Evolutionary conservation across 2,329 filamentous ascomycete species (phyloP).

Genomic region (Penicillium sp.): DNA sequence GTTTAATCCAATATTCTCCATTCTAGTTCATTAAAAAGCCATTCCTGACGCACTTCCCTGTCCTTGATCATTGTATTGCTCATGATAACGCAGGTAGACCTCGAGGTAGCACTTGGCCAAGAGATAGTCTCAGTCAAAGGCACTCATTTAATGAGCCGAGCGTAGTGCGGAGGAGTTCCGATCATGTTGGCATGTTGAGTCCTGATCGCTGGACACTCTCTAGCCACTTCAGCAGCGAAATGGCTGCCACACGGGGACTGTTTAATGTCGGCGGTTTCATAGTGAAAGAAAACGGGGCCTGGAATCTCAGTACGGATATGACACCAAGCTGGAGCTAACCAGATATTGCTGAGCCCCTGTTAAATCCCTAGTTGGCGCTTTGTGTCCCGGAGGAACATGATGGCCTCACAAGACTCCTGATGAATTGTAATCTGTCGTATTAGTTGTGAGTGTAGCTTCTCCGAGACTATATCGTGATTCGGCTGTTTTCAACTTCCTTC

Average conservation of each 20-base stretch:
- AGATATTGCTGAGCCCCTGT: background rate
- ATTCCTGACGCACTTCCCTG: background rate
- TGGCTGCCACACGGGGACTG: background rate
- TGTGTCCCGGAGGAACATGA: background rate
- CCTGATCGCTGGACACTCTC: background rate
- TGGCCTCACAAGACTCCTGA: background rate
- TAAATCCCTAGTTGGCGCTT: background rate
- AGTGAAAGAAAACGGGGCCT: background rate
- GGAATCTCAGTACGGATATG: background rate
- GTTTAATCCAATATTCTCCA: background rate
- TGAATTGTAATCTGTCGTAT: background rate
- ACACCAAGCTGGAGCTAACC: background rate
- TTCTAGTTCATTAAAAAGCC: background rate
- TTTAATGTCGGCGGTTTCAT: conserved; percentile 7
- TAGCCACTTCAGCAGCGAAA: background rate
- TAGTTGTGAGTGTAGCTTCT: background rate
- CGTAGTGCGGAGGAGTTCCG: background rate
- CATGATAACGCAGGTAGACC: background rate
- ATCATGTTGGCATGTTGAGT: background rate
- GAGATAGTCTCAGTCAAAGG: too few species aligned
- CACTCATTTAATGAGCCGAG: background rate
- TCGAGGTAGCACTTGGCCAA: background rate
- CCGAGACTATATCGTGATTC: background rate
- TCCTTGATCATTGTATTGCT: background rate
- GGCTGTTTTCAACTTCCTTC: background rate